These are phyloP conservation scores for Beauveria scarabaeidicola DNA, from an alignment of 2,329 filamentous ascomycete genomes.

Conservation along the genomic window DNA sequence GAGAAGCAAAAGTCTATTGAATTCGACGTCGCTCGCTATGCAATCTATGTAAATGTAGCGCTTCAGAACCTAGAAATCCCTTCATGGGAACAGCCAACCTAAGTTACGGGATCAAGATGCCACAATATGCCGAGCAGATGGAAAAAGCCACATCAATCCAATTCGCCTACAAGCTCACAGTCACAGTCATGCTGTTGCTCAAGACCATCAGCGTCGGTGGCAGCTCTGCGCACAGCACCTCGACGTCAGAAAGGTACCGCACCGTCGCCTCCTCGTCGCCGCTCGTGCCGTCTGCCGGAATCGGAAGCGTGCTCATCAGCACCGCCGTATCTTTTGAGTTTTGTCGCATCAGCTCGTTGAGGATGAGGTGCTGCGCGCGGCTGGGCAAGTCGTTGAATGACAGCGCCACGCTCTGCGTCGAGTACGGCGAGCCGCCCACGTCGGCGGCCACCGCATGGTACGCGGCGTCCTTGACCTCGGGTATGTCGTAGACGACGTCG, in stretches of 20 bases:
- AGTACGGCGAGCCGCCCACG: conserved; percentile 37
- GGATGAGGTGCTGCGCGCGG: conserved; percentile 74
- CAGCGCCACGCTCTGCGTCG: conserved; percentile 56
- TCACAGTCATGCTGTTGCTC: conserved; percentile 86
- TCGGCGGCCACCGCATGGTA: conserved; percentile 25
- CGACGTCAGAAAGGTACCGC: conserved; percentile 67
- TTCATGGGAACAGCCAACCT: neutral
- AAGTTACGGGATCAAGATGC: no score
- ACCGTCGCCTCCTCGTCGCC: conserved; percentile 61
- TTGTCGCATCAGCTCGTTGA: conserved; percentile 72
- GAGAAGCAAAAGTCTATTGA: neutral
- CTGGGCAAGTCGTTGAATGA: conserved; percentile 83
- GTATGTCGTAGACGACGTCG: conserved; percentile 35
- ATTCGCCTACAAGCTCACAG: conserved; percentile 53
- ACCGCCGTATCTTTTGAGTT: conserved; percentile 66
- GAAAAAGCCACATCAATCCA: no score
- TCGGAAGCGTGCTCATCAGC: conserved; percentile 74
- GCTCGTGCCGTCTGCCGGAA: conserved; percentile 69
- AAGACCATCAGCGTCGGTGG: conserved; percentile 72
- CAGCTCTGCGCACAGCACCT: conserved; percentile 67
- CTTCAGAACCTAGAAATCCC: neutral
- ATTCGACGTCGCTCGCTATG: conserved; percentile 8
- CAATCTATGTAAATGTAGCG: conserved; percentile 7
- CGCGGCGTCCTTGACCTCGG: conserved; percentile 34
- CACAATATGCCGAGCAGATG: no score